Percentiles rank a stretch among this genome's conserved stretches.
phyloP scores from a whole-genome alignment of 164 flowering plant genomes.

The Vitis amurensis region DNA sequence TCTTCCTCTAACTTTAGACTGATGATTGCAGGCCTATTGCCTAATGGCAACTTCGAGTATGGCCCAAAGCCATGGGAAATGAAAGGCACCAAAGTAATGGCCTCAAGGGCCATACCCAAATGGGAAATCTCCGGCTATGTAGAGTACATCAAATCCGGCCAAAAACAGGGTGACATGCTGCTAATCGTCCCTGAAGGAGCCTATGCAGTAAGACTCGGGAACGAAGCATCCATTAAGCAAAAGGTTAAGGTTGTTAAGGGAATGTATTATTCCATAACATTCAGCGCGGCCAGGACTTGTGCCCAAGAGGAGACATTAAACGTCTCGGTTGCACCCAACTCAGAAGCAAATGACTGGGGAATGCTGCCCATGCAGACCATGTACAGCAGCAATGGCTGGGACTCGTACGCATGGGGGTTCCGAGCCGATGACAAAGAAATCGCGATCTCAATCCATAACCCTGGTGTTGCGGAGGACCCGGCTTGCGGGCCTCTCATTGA shows the following conservation, averaged over 20 bases:
- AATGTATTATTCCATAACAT: slow-evolving; percentile 58
- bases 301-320: slow-evolving; percentile 66
- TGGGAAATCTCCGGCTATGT: slow-evolving; percentile 79
- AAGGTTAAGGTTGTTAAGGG: slow-evolving; percentile 46
- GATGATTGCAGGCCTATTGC: slow-evolving; percentile 54
- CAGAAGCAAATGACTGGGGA: slow-evolving; percentile 29
- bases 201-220: slow-evolving; percentile 73
- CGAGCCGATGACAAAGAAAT: slow-evolving; percentile 26
- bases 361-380: slow-evolving; percentile 64
- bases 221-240: slow-evolving; percentile 73
- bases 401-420: slow-evolving; percentile 58
- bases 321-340: slow-evolving; percentile 49
- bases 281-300: slow-evolving; percentile 77
- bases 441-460: slow-evolving; percentile 54
- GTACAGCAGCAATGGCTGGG: slow-evolving; percentile 75
- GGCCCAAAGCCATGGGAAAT: slow-evolving; percentile 64
- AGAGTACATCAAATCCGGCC: slow-evolving; percentile 82
- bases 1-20: neutral
- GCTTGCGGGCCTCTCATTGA: slow-evolving; percentile 66
- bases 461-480: slow-evolving; percentile 42
- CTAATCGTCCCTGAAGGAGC: slow-evolving; percentile 83
- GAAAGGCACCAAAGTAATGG: slow-evolving; percentile 63
- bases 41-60: slow-evolving; percentile 77
- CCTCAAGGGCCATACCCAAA: slow-evolving; percentile 49
- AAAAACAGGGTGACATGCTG: slow-evolving; percentile 85